These are phyloP conservation scores for Trichoderma cornu-damae DNA, from an alignment of 2,329 filamentous ascomycete species.

Conservation along the genomic window DNA sequence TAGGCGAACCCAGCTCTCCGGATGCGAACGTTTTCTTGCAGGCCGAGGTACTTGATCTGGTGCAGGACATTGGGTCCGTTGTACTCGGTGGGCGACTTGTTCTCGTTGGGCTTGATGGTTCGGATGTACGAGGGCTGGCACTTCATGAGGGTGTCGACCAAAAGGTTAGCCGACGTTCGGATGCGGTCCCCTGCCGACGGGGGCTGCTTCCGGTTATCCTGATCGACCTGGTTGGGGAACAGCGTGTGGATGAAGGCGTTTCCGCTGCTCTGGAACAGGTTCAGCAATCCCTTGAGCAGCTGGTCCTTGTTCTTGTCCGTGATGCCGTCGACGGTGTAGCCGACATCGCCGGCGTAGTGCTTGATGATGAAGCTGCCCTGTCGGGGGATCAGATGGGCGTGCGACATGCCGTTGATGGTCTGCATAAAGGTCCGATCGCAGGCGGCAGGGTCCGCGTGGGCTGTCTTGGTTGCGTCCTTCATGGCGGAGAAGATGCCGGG, in stretches of 20 bases:
- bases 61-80: slow-evolving; percentile 89
- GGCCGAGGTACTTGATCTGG: slow-evolving; percentile 96
- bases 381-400: slow-evolving; percentile 83
- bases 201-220: slow-evolving; percentile 89
- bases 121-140: slow-evolving; percentile 96
- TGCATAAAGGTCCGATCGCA: slow-evolving; percentile 96
- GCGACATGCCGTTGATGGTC: slow-evolving; percentile 82
- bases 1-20: slow-evolving; percentile 94
- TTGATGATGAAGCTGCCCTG: slow-evolving; percentile 98
- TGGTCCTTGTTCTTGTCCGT: slow-evolving; percentile 99
- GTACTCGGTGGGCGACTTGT: slow-evolving; percentile 92
- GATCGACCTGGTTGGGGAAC: slow-evolving; percentile 90
- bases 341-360: slow-evolving; percentile 96
- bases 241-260: slow-evolving; percentile 83
- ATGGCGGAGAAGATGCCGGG: slow-evolving; percentile 91
- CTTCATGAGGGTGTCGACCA: slow-evolving; percentile 95
- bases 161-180: slow-evolving; percentile 85
- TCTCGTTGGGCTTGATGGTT: slow-evolving; percentile 99
- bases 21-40: slow-evolving; percentile 99
- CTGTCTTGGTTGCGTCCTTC: slow-evolving; percentile 98
- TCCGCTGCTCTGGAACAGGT: slow-evolving; percentile 74
- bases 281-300: slow-evolving; percentile 86
- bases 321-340: slow-evolving; percentile 91
- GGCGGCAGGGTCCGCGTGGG: slow-evolving; percentile 87
- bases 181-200: slow-evolving; percentile 96